Percentiles rank a stretch among this genome's conserved stretches.
These are phyloP conservation scores for Gymnopus androsaceus DNA, from an alignment of 1,284 basidiomycete species.

Conservation along the genomic window DNA sequence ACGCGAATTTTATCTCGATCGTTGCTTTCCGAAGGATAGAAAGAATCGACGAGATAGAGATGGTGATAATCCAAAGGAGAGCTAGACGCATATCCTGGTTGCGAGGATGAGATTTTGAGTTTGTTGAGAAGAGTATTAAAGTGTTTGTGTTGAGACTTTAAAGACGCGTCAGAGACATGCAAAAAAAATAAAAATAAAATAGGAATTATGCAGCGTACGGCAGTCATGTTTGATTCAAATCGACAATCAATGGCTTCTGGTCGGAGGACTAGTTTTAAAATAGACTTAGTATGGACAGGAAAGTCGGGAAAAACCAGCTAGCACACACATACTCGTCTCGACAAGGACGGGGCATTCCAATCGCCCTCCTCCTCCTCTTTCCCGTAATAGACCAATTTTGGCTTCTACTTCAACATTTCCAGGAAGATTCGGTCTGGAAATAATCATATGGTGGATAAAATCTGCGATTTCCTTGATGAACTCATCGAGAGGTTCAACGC, in stretches of 20 bases:
- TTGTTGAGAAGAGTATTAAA: slow-evolving; percentile 87
- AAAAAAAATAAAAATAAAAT: slow-evolving; percentile 17
- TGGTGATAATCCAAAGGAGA: slow-evolving; percentile 78
- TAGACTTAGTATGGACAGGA: background rate
- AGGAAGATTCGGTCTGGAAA: slow-evolving; percentile 44
- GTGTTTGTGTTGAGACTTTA: slow-evolving; percentile 80
- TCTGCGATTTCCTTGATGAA: slow-evolving; percentile 91
- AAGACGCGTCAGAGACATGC: slow-evolving; percentile 6
- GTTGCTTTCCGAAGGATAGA: slow-evolving; percentile 59
- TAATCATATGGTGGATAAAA: slow-evolving; percentile 78
- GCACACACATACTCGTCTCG: slow-evolving; percentile 78
- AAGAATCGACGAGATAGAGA: slow-evolving; percentile 80
- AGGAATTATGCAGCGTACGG: slow-evolving; percentile 51
- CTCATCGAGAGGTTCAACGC: slow-evolving; percentile 91
- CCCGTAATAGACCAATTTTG: slow-evolving; percentile 84
- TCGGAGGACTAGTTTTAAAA: slow-evolving; percentile 44
- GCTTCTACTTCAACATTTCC: slow-evolving; percentile 84
- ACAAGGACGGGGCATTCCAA: slow-evolving; percentile 75
- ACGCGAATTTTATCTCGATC: slow-evolving; percentile 78
- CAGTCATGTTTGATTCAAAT: slow-evolving; percentile 92
- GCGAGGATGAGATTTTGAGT: slow-evolving; percentile 57
- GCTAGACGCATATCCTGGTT: slow-evolving; percentile 46
- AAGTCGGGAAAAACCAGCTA: background rate
- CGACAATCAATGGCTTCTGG: slow-evolving; percentile 59
- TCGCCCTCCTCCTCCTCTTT: slow-evolving; percentile 58